Base-by-base conservation (phyloP, 495 filamentous ascomycete species). In the Talaromyces trachyspermus region DNA sequence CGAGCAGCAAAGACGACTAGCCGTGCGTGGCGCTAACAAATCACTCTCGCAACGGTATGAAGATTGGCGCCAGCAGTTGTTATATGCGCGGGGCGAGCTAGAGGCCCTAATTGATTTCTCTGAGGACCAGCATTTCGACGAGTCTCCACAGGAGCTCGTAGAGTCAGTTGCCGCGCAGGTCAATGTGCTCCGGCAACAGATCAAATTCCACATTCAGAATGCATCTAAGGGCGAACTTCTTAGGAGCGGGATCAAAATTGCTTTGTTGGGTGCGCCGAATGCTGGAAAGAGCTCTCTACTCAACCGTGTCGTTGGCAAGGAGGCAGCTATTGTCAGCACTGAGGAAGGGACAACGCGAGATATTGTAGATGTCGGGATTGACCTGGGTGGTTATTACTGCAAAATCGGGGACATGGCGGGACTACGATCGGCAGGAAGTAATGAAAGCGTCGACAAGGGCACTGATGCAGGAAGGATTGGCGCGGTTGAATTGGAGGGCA, bases 21-120 rank as follows among this genome's bases (percentile, higher is more conserved):
- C 90, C 1, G 84, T 95, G 3, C 80, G 84, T 5, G 91, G 89
- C 4, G 80, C 81, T 7, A 83, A 78, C 5, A 80, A 81, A 35
- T 69, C 70, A 1, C 64, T 95, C 4, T 77, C 85, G n/a, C 74
- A 79, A 46, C 82, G 78, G 4, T 98, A 97, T 64, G 91, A 97
- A 52, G 49, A 48, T 22, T 98, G 92, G 94, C 78, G 92, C 10
- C 69, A 79, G 48, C 70, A 80, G 24, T 65, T 98, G 5, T 68
- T 97, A 6, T 73, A 84, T 53, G 90, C 89, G 19, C 78, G 91
- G 6, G 94, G 88, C 5, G 90, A 96, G 64, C 72, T 97, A 41
- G 92, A 98, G 61, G 92, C 92, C 1, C 65, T 97, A 49, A 97
- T 98, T 56, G 92, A 98, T 59, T 98, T 98, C 62, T 83, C 85